These are phyloP conservation scores for Blastobotrys robertii DNA, from an alignment of 805 yeast species.

Conservation along the genomic window DNA sequence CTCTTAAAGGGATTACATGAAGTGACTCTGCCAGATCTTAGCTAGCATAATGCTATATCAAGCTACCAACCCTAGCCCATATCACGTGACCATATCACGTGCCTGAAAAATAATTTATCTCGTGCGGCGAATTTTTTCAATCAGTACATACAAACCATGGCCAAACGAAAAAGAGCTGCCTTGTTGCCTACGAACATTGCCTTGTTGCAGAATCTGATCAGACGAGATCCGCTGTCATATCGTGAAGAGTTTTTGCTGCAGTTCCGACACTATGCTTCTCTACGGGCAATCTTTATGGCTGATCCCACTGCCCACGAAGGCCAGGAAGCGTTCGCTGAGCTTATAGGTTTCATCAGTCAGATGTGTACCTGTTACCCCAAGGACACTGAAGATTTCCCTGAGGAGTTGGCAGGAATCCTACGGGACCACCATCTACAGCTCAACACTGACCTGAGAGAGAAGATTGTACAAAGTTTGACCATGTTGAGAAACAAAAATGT, in stretches of 20 bases:
- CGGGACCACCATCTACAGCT: slow-evolving; percentile 70
- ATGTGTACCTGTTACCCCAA: slow-evolving; percentile 85
- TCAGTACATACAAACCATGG: slow-evolving; percentile 42
- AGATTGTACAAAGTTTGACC: slow-evolving; percentile 78
- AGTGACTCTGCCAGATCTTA: too few relatives aligned
- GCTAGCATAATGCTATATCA: too few relatives aligned
- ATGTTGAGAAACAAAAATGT: slow-evolving; percentile 83
- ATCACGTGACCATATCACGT: too few relatives aligned
- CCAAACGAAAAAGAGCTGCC: slow-evolving; percentile 82
- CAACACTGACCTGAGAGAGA: slow-evolving; percentile 80
- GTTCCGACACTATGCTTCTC: slow-evolving; percentile 82
- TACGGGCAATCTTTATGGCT: slow-evolving; percentile 74
- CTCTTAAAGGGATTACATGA: too few relatives aligned
- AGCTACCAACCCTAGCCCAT: too few relatives aligned
- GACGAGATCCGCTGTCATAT: slow-evolving; percentile 90
- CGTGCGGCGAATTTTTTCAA: slow-evolving; percentile 2
- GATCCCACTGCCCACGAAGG: slow-evolving; percentile 57
- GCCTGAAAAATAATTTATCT: too few relatives aligned
- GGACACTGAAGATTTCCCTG: slow-evolving; percentile 78
- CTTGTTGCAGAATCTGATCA: slow-evolving; percentile 80
- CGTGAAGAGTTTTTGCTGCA: slow-evolving; percentile 90
- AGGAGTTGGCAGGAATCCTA: slow-evolving; percentile 62
- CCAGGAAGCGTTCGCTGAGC: slow-evolving; percentile 63
- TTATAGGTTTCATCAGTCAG: slow-evolving; percentile 85
- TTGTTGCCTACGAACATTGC: slow-evolving; percentile 88